Base-by-base conservation (phyloP, 768 basidiomycete genomes). In the Psilocybe azurescens region DNA sequence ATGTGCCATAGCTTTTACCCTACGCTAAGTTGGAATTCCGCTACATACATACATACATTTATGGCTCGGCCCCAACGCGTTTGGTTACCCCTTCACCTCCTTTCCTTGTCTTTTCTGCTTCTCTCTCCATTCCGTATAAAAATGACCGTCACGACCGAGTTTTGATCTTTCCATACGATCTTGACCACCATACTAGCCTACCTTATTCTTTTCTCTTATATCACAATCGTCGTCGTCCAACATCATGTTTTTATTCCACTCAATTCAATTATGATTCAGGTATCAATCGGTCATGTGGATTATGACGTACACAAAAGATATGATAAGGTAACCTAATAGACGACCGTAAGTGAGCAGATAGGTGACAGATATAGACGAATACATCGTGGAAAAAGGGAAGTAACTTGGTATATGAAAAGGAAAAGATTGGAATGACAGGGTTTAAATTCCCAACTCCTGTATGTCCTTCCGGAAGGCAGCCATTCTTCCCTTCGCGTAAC, bases 401-500 rank as follows among this genome's bases (percentile, higher is more conserved):
- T n/a, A 20, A 14, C 48, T 32, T 53, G n/a, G 33, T 53, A 32
- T 30, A 56, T 54, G 52, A 33, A 28, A 16, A 52, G 33, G 14
- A 46, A 39, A 39, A 62, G 5, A 60, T 41, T 14, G 16, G 41
- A 16, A 48, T 24, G 59, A 41, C 16, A 53, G 38, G 32, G 29
- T 60, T 62, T 13, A 73, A 20, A 81, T 68, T 6, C 82, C 81
- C n/a, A 90, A 75, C 18, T 73, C 74, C 52, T 74, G 73, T 28
- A 90, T 72, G 59, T 85, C 89, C 65, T 77, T 76, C 57, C 85
- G 81, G 77, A 93, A 93, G 9, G 78, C 79, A 14, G 81, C 74
- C 81, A 91, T 84, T 38, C 91, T 86, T 72, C 85, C 84, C 63
- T 76, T 79, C 16, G 95, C 89, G 72, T 97, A 98, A 10, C 82